Percentiles rank a stretch among this genome's conserved stretches.
These are phyloP conservation scores for Globisporangium nodosum DNA, from an alignment of 352 stramenopile species.

Conservation along the genomic window DNA sequence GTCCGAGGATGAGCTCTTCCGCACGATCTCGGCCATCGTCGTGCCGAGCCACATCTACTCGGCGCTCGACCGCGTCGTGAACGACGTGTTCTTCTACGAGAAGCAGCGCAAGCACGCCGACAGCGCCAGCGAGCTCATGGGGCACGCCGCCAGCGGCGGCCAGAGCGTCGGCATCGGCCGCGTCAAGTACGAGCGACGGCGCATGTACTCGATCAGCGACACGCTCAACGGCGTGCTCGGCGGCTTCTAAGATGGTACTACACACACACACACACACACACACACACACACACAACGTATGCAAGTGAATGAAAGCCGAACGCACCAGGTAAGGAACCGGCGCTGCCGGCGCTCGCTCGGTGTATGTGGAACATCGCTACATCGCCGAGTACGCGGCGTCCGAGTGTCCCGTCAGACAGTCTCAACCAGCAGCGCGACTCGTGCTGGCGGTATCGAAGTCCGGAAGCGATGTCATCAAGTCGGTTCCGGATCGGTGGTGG, in stretches of 20 bases:
- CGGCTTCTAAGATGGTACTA: slow-evolving; percentile 33
- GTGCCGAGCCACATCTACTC: slow-evolving; percentile 68
- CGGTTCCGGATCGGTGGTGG: no score
- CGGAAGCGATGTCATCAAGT: no score
- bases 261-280: background rate
- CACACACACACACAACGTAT: background rate
- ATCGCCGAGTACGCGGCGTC: background rate
- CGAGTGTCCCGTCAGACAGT: background rate
- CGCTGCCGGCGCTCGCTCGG: background rate
- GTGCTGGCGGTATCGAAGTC: background rate
- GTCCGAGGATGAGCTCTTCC: slow-evolving; percentile 69
- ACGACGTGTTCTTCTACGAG: slow-evolving; percentile 85
- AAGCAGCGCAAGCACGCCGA: slow-evolving; percentile 31
- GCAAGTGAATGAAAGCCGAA: background rate
- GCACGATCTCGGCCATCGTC: slow-evolving; percentile 45
- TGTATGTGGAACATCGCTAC: background rate
- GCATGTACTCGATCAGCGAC: slow-evolving; percentile 77
- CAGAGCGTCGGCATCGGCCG: slow-evolving; percentile 67
- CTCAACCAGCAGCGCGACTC: background rate
- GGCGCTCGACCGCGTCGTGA: slow-evolving; percentile 67
- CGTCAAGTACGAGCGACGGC: slow-evolving; percentile 56
- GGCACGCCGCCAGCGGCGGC: slow-evolving; percentile 28
- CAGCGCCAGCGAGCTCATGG: slow-evolving; percentile 20
- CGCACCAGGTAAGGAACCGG: no score
- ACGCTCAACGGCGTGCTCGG: slow-evolving; percentile 68